phyloP scores from a whole-genome alignment of 331 rosid species.

The Malus hybrid region DNA sequence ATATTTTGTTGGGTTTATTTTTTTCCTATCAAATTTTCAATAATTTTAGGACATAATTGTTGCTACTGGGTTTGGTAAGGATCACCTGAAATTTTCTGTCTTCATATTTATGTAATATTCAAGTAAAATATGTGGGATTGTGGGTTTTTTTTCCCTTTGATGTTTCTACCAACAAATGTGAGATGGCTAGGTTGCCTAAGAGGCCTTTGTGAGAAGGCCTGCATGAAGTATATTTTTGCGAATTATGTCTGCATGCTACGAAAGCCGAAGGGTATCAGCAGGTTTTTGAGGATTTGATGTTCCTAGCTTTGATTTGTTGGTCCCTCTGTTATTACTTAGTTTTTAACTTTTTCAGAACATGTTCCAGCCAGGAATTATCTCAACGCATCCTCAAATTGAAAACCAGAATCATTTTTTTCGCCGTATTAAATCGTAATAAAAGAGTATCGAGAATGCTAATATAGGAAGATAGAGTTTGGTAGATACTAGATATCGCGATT shows the following conservation, averaged over 20 bases:
- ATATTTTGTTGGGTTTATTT: not conserved
- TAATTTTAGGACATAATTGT: not conserved
- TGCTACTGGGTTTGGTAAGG: not conserved
- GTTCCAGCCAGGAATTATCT: not conserved
- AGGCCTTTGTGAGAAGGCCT: conserved; percentile 29
- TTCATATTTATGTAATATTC: not conserved
- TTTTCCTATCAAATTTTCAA: not conserved
- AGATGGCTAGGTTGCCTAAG: not conserved
- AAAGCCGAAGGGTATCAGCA: no score
- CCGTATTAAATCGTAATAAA: not conserved
- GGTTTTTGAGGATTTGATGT: no score
- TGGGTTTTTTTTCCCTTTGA: not conserved
- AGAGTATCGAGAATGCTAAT: not conserved
- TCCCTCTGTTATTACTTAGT: no score
- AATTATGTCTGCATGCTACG: not conserved
- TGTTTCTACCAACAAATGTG: not conserved
- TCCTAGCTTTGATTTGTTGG: no score
- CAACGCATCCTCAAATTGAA: not conserved
- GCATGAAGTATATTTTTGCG: not conserved
- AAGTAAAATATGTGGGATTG: not conserved
- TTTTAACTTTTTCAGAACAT: not conserved
- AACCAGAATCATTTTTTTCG: not conserved
- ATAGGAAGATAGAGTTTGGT: not conserved
- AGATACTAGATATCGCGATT: not conserved
- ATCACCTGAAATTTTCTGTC: not conserved